Conservation (phyloP, 768 basidiomycete species). For the Phaeotremella fagi region DNA sequence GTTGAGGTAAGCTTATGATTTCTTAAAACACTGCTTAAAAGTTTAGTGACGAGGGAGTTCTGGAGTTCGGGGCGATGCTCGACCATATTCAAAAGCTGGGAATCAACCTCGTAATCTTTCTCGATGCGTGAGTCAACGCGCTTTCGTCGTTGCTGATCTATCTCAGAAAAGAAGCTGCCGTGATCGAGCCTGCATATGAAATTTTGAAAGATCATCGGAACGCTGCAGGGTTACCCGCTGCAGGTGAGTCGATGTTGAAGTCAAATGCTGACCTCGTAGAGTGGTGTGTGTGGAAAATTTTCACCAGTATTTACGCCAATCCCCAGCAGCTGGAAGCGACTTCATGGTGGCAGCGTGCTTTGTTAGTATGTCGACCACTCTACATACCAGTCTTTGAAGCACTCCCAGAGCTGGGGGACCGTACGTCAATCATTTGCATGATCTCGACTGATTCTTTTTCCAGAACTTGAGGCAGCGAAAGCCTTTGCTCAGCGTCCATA, state of each 20-base stretch:
- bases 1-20: neutral
- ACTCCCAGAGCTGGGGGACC: too few relatives aligned
- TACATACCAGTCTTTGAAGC: too few relatives aligned
- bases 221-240: neutral
- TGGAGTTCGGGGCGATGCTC: neutral
- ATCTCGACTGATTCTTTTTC: too few relatives aligned
- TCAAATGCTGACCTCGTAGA: neutral
- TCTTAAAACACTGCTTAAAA: too few relatives aligned
- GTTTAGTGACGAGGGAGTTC: slow-evolving; percentile 1
- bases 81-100: neutral
- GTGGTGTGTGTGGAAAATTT: slow-evolving; percentile 6
- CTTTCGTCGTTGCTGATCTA: neutral
- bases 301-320: too few relatives aligned
- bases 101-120: neutral
- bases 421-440: too few relatives aligned
- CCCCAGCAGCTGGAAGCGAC: too few relatives aligned
- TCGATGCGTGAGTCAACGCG: neutral
- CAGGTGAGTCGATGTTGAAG: neutral
- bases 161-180: neutral
- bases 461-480: too few relatives aligned
- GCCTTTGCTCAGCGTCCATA: too few relatives aligned
- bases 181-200: neutral
- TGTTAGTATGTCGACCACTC: too few relatives aligned
- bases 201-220: neutral
- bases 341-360: too few relatives aligned